Evolutionary conservation across 257 asterid genomes (phyloP).

Genomic region (Dorcoceras hygrometricum): DNA sequence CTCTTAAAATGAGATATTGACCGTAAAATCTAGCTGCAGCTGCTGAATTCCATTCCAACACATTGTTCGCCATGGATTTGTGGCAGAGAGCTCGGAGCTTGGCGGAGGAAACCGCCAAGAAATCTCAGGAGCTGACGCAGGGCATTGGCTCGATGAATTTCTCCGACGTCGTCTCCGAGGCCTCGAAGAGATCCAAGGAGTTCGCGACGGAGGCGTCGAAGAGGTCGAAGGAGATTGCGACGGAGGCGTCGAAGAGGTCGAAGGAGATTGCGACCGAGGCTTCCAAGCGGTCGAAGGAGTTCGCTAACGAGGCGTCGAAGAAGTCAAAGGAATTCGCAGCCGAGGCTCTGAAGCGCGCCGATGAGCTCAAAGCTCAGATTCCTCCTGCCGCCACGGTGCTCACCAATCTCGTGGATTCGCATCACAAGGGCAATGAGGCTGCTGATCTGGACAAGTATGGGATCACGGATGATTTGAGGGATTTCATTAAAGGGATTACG

Average conservation of each 20-base stretch:
- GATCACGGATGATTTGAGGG: constrained; percentile 76
- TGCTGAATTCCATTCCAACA: neutral
- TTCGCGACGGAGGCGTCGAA: constrained; percentile 48
- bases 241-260: constrained; percentile 70
- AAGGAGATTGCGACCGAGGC: constrained; percentile 78
- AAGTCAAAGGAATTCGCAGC: constrained; percentile 42
- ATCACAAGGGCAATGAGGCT: constrained; percentile 29
- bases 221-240: constrained; percentile 41
- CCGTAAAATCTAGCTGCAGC: neutral
- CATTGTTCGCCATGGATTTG: constrained; percentile 50
- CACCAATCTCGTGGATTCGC: constrained; percentile 52
- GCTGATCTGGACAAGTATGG: constrained; percentile 70
- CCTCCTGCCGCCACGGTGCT: constrained; percentile 53
- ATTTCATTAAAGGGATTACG: constrained; percentile 70
- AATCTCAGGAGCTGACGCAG: constrained; percentile 67
- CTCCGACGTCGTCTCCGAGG: constrained; percentile 83
- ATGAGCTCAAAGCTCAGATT: constrained; percentile 84
- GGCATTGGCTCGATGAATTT: constrained; percentile 55
- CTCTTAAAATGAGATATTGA: neutral
- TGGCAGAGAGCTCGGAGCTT: constrained; percentile 79
- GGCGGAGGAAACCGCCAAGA: constrained; percentile 89
- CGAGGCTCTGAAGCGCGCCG: constrained; percentile 81
- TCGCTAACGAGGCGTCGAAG: constrained; percentile 48
- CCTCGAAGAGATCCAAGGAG: constrained; percentile 60
- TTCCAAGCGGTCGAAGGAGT: constrained; percentile 54